Conservation (phyloP, 306 rosid species). For the Cicer arietinum region DNA sequence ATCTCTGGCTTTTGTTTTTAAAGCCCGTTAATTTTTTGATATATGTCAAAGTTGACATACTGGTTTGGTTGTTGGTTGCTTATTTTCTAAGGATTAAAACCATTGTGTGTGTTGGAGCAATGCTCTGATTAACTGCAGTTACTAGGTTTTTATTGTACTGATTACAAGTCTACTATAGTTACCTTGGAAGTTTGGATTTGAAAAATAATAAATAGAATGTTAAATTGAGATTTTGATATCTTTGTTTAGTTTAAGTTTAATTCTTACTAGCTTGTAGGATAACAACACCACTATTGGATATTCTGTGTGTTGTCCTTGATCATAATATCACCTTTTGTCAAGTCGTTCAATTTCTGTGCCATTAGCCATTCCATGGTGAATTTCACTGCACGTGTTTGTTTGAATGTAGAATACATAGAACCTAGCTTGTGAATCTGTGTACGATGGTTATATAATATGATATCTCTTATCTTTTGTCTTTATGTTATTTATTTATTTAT, state of each 20-base stretch:
- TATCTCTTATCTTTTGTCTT: background rate
- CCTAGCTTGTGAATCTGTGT: background rate
- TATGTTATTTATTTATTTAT: background rate
- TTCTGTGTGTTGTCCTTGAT: background rate
- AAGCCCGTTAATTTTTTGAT: slow-evolving; percentile 56
- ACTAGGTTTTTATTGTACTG: slow-evolving; percentile 38
- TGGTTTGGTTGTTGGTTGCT: slow-evolving; percentile 54
- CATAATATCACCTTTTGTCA: background rate
- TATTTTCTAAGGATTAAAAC: slow-evolving; percentile 41
- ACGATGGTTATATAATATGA: slow-evolving; percentile 28
- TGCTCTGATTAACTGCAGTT: slow-evolving; percentile 33
- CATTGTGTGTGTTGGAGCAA: slow-evolving; percentile 42
- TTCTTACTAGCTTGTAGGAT: slow-evolving; percentile 14
- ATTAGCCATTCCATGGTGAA: slow-evolving; percentile 19
- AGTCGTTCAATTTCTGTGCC: background rate
- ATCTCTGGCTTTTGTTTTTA: slow-evolving; percentile 52
- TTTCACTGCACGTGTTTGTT: background rate
- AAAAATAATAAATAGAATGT: slow-evolving; percentile 36
- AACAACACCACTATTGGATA: background rate
- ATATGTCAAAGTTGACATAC: slow-evolving; percentile 45
- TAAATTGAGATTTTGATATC: slow-evolving; percentile 19
- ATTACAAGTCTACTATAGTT: slow-evolving; percentile 6
- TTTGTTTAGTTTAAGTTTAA: background rate
- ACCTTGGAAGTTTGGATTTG: slow-evolving; percentile 32
- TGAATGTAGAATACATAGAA: slow-evolving; percentile 12